Evolutionary conservation across 306 rosid species (phyloP).

Genomic region (Quillaja saponaria): DNA sequence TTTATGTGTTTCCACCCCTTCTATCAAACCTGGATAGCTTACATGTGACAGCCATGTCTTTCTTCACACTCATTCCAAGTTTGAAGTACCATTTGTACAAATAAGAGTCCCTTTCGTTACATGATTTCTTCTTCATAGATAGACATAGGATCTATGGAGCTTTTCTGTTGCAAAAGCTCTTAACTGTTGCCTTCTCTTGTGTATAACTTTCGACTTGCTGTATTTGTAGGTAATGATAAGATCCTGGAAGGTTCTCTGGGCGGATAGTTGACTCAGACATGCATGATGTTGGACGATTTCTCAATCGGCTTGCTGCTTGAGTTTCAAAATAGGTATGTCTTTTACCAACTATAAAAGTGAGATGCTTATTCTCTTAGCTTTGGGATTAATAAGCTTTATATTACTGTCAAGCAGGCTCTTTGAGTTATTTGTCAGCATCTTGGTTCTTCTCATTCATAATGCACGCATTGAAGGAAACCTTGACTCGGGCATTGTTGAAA

Average conservation of each 20-base stretch:
- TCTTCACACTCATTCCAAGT: no score
- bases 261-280: slow-evolving; percentile 93
- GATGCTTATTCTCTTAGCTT: slow-evolving; percentile 31
- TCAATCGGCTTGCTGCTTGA: slow-evolving; percentile 90
- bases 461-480: slow-evolving; percentile 97
- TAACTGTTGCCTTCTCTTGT: slow-evolving; percentile 21
- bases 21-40: not conserved
- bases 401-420: no score
- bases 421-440: no score
- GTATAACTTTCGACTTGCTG: slow-evolving; percentile 20
- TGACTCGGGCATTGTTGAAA: slow-evolving; percentile 91
- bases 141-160: no score
- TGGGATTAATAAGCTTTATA: slow-evolving; percentile 52
- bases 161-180: no score
- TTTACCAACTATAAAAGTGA: slow-evolving; percentile 22
- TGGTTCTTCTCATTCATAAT: no score
- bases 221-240: slow-evolving; percentile 68
- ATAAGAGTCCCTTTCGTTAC: no score
- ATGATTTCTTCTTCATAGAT: no score
- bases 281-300: slow-evolving; percentile 97
- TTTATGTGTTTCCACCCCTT: not conserved
- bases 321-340: slow-evolving; percentile 80
- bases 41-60: not conserved
- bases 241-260: slow-evolving; percentile 65
- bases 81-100: no score